phyloP scores from a whole-genome alignment of 192 early-diverging fungal genomes.

The Thamnidium elegans region DNA sequence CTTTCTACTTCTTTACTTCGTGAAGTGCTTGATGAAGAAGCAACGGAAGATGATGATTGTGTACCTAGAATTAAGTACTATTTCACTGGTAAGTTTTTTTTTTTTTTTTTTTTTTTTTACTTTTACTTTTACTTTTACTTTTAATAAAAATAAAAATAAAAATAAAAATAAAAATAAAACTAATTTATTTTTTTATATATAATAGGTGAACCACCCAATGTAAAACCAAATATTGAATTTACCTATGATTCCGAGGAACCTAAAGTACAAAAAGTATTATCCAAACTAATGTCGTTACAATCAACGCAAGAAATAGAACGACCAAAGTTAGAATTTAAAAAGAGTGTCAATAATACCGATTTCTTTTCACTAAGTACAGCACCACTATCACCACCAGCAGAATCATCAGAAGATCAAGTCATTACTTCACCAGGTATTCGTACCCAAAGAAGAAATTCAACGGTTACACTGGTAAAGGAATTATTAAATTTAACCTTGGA shows the following conservation, averaged over 20 bases:
- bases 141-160: no score
- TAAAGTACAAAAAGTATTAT: conserved; percentile 4
- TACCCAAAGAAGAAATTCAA: neutral
- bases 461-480: neutral
- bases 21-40: conserved; percentile 20
- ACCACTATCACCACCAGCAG: neutral
- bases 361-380: neutral
- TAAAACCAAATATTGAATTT: conserved; percentile 15
- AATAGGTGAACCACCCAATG: conserved; percentile 10
- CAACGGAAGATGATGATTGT: conserved; percentile 1
- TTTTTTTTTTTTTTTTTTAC: neutral
- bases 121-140: no score
- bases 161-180: neutral
- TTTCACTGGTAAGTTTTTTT: conserved; percentile 23
- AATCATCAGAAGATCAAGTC: neutral
- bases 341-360: conserved; percentile 10
- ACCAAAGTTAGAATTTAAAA: conserved; percentile 7
- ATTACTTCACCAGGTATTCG: neutral
- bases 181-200: no score
- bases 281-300: neutral
- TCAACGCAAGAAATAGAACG: neutral
- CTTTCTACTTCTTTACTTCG: conserved; percentile 33
- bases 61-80: conserved; percentile 28
- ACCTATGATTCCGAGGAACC: conserved; percentile 10
- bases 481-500: conserved; percentile 12